These are phyloP conservation scores for Coix lacrymajobi DNA, from an alignment of 176 grass and related monocot genomes.

Conservation along the genomic window DNA sequence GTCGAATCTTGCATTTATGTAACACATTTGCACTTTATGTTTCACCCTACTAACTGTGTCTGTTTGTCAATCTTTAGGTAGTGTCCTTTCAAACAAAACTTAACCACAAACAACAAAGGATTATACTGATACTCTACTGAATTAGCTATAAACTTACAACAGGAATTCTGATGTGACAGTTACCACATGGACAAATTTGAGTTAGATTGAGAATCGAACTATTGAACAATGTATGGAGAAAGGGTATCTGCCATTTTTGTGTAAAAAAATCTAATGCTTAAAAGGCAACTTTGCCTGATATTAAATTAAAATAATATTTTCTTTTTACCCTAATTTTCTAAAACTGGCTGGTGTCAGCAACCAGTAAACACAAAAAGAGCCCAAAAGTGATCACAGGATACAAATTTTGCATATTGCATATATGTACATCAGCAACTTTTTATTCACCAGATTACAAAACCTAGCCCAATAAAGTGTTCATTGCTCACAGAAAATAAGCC, in stretches of 20 bases:
- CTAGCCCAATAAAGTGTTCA: conserved; percentile 2
- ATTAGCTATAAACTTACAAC: background rate
- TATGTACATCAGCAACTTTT: background rate
- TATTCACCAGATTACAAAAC: conserved; percentile 1
- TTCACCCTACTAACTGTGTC: background rate
- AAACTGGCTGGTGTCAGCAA: background rate
- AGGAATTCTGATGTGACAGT: background rate
- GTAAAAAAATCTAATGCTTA: background rate
- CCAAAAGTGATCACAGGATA: background rate
- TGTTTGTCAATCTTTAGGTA: background rate
- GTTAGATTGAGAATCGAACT: background rate
- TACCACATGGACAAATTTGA: background rate
- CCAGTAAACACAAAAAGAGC: background rate
- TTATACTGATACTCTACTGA: background rate
- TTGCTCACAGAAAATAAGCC: conserved; percentile 4
- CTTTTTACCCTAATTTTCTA: background rate
- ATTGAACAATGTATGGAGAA: background rate
- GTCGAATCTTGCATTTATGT: background rate
- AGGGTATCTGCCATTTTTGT: too few species aligned
- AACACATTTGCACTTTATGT: background rate
- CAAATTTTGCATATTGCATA: conserved; percentile 6
- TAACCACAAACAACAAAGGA: background rate
- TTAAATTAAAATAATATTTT: background rate
- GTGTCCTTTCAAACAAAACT: background rate
- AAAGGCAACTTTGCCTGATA: background rate